Base-by-base conservation (phyloP, 1,284 basidiomycete genomes). In the Vanrija sp. region DNA sequence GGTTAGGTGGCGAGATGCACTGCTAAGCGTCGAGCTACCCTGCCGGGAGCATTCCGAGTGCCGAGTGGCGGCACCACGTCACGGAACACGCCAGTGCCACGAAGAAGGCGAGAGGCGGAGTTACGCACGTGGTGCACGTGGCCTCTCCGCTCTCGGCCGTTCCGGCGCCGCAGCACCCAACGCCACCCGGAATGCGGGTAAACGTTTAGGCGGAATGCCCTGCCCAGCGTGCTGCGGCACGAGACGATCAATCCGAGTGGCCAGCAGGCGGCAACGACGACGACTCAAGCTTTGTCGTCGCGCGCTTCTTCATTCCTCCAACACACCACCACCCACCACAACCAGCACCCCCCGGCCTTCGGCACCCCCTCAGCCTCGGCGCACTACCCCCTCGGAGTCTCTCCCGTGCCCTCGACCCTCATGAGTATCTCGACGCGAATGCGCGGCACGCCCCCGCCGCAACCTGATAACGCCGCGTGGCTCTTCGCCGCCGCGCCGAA, bases 401-500 rank as follows among this genome's bases (percentile, higher is more conserved):
- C 38, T 38, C 43, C 44, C 51, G 51, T 39, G 43, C 52, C 40
- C 46, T 25, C 9, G 19, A 42, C 12, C 46, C 12, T 23, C 52
- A 49, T 54, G 47, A 52, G 43, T 38, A 53, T 44, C 38, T 38
- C 47, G 25, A 39, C 43, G 23, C 28, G 26, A 43, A 43, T 18
- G 47, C 28, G 26, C 14, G 18, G 34, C 23, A 38, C 43, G 21
- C 6, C 19, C 38, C 44, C 21, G 21, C 38, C 23, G 28, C 34
- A 44, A 21, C 18, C 18, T 43, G 49, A 54, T 10, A 10, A 34
- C 42, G 21, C 19, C 6, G 51, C 59, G 39, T 61, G 59, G 59
- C 55, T 57, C 55, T 53, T 60, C 54, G 43, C 54, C 55, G 58
- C 67, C 63, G 48, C 68, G 62, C 34, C 56, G 58, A 10, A 47